These are phyloP conservation scores for Cucurbita maxima DNA, from an alignment of 306 rosid species.

Conservation along the genomic window DNA sequence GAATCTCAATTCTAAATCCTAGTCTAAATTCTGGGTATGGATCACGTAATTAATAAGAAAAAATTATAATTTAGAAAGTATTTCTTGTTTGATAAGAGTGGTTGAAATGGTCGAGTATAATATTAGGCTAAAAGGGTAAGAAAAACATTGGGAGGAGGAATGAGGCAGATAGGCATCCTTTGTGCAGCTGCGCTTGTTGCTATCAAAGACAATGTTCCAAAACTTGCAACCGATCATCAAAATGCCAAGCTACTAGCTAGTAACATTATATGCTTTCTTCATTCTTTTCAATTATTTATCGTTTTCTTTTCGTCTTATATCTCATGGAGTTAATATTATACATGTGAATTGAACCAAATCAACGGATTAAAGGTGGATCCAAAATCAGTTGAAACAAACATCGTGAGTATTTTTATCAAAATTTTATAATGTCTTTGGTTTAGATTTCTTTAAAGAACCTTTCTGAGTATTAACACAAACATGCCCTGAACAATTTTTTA, in stretches of 20 bases:
- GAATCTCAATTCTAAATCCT: too few relatives aligned
- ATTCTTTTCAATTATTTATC: neutral
- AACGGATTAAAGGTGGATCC: slow-evolving; percentile 44
- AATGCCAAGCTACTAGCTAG: slow-evolving; percentile 64
- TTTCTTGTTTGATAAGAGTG: too few relatives aligned
- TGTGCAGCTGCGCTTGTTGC: slow-evolving; percentile 84
- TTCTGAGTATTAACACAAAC: too few relatives aligned
- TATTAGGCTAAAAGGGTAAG: slow-evolving; percentile 63
- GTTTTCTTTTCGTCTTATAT: neutral
- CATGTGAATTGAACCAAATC: slow-evolving; percentile 47
- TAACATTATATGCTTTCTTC: slow-evolving; percentile 12
- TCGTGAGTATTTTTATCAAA: slow-evolving; percentile 34
- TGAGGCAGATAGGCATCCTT: slow-evolving; percentile 81
- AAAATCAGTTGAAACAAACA: slow-evolving; percentile 52
- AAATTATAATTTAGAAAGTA: too few relatives aligned
- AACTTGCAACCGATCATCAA: slow-evolving; percentile 68
- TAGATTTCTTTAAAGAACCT: too few relatives aligned
- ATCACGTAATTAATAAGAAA: too few relatives aligned
- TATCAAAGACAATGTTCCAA: slow-evolving; percentile 46
- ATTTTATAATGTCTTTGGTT: neutral
- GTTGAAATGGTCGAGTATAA: too few relatives aligned
- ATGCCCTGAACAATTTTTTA: too few relatives aligned
- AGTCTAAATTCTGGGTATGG: too few relatives aligned
- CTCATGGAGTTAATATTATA: neutral
- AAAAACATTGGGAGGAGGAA: slow-evolving; percentile 90